These are phyloP conservation scores for Toxicodendron radicans DNA, from an alignment of 345 rosid species.

Conservation along the genomic window DNA sequence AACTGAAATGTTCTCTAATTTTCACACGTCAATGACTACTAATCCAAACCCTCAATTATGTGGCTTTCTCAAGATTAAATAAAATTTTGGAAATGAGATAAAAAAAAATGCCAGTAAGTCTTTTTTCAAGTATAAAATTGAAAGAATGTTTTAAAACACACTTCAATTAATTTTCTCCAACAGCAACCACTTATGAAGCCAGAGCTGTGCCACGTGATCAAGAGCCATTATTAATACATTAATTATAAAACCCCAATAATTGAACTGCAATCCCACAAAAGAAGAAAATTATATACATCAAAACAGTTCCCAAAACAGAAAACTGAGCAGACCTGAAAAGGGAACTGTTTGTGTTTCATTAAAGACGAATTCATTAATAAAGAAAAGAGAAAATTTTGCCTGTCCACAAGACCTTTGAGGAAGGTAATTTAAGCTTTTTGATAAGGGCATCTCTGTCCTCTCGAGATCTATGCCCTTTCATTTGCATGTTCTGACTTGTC, in stretches of 20 bases:
- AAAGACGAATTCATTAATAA: conserved; percentile 4
- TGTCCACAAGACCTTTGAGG: not conserved
- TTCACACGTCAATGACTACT: not conserved
- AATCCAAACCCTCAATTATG: not conserved
- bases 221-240: not conserved
- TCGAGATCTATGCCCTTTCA: conserved; percentile 41
- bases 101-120: too few species aligned
- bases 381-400: not conserved
- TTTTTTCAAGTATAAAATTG: not conserved
- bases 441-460: conserved; percentile 29
- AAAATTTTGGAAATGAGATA: too few species aligned
- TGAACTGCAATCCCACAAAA: conserved; percentile 13
- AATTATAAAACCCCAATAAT: conserved; percentile 1
- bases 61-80: not conserved
- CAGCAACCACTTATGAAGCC: not conserved
- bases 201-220: not conserved
- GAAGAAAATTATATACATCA: not conserved
- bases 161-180: not conserved
- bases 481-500: conserved; percentile 19
- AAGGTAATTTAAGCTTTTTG: not conserved
- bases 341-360: not conserved
- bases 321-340: conserved; percentile 13
- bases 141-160: not conserved
- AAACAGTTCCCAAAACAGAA: conserved; percentile 5
- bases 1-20: not conserved